These are phyloP conservation scores for Botrytis elliptica DNA, from an alignment of 2,329 filamentous ascomycete species.

Conservation along the genomic window DNA sequence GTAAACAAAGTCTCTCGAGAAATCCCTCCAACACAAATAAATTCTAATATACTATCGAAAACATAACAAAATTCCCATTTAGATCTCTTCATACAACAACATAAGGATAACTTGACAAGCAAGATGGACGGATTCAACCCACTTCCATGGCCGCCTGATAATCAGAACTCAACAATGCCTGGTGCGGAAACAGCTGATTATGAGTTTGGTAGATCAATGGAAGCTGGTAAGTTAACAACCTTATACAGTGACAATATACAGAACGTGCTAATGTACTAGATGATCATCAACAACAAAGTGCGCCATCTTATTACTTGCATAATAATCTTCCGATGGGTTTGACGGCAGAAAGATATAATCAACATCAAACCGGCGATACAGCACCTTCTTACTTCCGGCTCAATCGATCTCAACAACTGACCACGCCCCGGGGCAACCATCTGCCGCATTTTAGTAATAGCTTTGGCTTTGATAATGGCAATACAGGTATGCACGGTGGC, in stretches of 20 bases:
- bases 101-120: not conserved
- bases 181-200: not conserved
- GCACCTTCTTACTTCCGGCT: not conserved
- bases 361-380: not conserved
- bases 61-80: not conserved
- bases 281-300: not conserved
- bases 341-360: not conserved
- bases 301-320: no score
- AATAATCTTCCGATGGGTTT: not conserved
- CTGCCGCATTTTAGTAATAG: fast-evolving
- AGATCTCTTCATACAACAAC: not conserved
- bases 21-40: not conserved
- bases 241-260: not conserved
- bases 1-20: not conserved
- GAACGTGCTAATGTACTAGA: not conserved
- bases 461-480: not conserved
- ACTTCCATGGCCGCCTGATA: not conserved
- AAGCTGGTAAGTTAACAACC: not conserved
- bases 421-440: no score
- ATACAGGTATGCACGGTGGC: not conserved
- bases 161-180: not conserved
- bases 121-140: not conserved
- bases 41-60: not conserved
- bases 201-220: not conserved
- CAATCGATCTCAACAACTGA: not conserved